Evolutionary conservation across 2,329 filamentous ascomycete genomes (phyloP), one percentile per base, ranked within the genome.

Genomic region (Cytospora chrysosperma): DNA sequence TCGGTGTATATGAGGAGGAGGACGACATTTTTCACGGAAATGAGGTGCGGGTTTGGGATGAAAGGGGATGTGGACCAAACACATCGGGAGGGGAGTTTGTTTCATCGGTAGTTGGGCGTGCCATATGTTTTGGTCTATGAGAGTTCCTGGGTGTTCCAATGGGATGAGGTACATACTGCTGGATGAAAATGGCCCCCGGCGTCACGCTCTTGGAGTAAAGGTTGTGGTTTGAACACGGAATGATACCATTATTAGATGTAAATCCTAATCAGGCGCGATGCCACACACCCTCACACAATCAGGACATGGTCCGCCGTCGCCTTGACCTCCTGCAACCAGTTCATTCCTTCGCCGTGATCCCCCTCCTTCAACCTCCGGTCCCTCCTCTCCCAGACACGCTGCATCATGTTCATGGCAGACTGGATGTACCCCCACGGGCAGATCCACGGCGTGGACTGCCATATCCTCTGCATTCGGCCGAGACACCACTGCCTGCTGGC

Each of bases 301-400:
- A 47, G n/a, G 4, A 47, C 43, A 21, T 47, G 43, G 43, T 55
- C 51, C 10, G 30, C 51, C 5, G 49, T 13, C 27, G 61, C 55
- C 67, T 64, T 69, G 72, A 81, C 83, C 71, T 88, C 85, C 67
- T 87, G 75, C 2, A 82, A 71, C 80, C 80, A 82, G 49, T 76
- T 72, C 13, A 68, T 69, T 0, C 62, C 67, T 26, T 68, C 68
- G n/a, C 51, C 49, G 5, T 56, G 61, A 5, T 56, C 62, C 0
- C 69, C 71, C 9, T 74, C 68, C 12, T 34, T 55, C 8, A 27
- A 12, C 12, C 54, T 61, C 21, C 32, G 26, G 7, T 79, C 77
- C 21, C 68, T 68, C 2, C 76, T 65, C 12, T 67, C 70, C 80
- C 80, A 82, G 0, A 83, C 74, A 5, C 76, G 70, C 52, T 76